Evolutionary conservation across 31 red algal genomes (phyloP).

Genomic region (Bonnemaisonia californica): DNA sequence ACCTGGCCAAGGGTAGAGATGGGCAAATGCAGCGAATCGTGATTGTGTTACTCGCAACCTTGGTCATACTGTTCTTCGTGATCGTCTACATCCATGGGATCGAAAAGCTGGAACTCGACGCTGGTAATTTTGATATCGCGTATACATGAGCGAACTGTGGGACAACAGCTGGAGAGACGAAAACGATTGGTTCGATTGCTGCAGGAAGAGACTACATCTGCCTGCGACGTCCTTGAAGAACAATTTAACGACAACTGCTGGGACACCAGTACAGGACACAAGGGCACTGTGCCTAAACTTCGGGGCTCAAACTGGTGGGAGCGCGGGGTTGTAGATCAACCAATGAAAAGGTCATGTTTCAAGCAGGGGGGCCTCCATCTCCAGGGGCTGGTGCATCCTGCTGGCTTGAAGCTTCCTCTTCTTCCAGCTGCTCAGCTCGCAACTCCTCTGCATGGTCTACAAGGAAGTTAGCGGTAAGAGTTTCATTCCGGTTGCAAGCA

Average conservation of each 20-base stretch:
- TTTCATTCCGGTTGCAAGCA: slow-evolving; percentile 85
- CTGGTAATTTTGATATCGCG: slow-evolving; percentile 41
- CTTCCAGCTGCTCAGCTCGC: slow-evolving; percentile 32
- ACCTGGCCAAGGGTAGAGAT: slow-evolving; percentile 66
- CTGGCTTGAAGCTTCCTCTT: slow-evolving; percentile 42
- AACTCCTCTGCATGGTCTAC: slow-evolving; percentile 86
- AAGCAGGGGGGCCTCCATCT: slow-evolving; percentile 55
- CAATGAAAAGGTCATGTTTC: background rate
- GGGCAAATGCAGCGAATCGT: slow-evolving; percentile 87
- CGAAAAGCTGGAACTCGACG: slow-evolving; percentile 24
- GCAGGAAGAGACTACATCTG: background rate
- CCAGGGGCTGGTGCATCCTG: slow-evolving; percentile 34
- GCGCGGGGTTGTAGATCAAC: background rate
- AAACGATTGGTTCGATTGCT: background rate
- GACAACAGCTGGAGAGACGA: background rate
- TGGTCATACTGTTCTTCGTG: slow-evolving; percentile 36
- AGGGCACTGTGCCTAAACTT: background rate
- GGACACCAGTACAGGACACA: background rate
- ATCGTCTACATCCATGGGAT: slow-evolving; percentile 46
- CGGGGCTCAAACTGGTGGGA: background rate
- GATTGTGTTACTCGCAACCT: slow-evolving; percentile 56
- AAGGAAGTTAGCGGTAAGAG: slow-evolving; percentile 86
- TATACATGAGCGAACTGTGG: slow-evolving; percentile 23
- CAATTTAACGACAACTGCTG: background rate
- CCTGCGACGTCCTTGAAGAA: background rate